A percentile compares a stretch with the other conserved stretches of the same genome.
These are phyloP conservation scores for Chrysochromulina tobinii DNA, from an alignment of 78 protist species.

Conservation along the genomic window DNA sequence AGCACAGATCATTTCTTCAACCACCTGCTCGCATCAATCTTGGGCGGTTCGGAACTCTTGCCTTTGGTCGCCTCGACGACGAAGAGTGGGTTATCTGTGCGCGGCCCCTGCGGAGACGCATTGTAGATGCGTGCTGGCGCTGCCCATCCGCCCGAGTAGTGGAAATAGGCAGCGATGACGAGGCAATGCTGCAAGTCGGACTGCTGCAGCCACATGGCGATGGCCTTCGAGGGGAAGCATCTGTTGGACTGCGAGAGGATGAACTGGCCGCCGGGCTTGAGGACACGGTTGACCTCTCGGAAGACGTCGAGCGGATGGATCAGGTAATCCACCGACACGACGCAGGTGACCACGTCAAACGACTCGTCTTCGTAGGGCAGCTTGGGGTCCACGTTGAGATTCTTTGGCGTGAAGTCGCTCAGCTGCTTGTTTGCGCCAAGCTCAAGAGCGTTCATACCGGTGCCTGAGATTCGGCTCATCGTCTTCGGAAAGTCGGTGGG, in stretches of 20 bases:
- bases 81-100: too few species aligned
- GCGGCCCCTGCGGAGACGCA: too few species aligned
- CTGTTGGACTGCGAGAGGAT: not conserved
- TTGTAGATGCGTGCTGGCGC: too few species aligned
- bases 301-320: not conserved
- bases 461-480: not conserved
- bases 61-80: too few species aligned
- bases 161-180: not conserved
- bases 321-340: not conserved
- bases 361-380: not conserved
- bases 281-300: conserved; percentile 10
- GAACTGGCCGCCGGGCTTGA: not conserved
- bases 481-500: not conserved
- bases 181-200: not conserved
- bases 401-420: not conserved
- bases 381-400: not conserved
- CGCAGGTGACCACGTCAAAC: not conserved
- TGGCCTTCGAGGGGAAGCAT: not conserved
- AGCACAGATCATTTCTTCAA: too few species aligned
- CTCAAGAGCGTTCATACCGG: not conserved
- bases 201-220: not conserved
- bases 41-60: too few species aligned
- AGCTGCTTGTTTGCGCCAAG: not conserved
- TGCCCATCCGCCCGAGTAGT: too few species aligned
- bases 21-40: too few species aligned